phyloP scores from a whole-genome alignment of 768 basidiomycete species.

The Flagelloscypha sp. region DNA sequence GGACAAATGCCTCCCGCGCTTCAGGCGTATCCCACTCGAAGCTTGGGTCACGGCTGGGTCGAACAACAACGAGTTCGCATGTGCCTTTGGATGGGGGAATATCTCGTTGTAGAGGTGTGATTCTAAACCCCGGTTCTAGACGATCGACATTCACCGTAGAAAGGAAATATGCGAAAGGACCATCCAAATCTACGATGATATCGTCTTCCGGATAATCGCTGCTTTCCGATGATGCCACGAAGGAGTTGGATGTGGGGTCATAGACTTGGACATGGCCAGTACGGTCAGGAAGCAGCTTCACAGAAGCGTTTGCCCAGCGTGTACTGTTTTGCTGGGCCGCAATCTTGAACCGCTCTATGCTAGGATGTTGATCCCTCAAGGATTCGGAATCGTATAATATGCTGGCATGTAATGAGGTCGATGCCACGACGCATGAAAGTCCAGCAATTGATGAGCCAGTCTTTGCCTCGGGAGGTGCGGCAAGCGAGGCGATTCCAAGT shows the following conservation, averaged over 20 bases:
- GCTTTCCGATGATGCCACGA: no score
- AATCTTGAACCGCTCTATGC: constrained; percentile 79
- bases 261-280: constrained; percentile 48
- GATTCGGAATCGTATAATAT: constrained; percentile 78
- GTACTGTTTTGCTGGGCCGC: constrained; percentile 72
- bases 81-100: constrained; percentile 36
- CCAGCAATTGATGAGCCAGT: constrained; percentile 2
- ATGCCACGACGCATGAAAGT: constrained; percentile 76
- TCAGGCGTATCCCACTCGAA: constrained; percentile 32
- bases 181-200: constrained; percentile 42
- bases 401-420: constrained; percentile 77
- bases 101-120: constrained; percentile 52
- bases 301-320: constrained; percentile 58
- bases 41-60: constrained; percentile 57
- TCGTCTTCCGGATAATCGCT: constrained; percentile 24
- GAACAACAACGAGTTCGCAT: constrained; percentile 70
- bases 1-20: constrained; percentile 40
- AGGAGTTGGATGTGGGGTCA: constrained; percentile 39
- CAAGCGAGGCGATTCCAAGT: constrained; percentile 45
- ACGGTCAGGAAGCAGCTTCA: constrained; percentile 45
- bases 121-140: constrained; percentile 74
- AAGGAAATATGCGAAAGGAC: constrained; percentile 84
- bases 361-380: constrained; percentile 61
- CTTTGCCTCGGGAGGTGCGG: constrained; percentile 20
- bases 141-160: constrained; percentile 79